phyloP scores from a whole-genome alignment of 116 monocot genomes.

The Thalassia testudinum region DNA sequence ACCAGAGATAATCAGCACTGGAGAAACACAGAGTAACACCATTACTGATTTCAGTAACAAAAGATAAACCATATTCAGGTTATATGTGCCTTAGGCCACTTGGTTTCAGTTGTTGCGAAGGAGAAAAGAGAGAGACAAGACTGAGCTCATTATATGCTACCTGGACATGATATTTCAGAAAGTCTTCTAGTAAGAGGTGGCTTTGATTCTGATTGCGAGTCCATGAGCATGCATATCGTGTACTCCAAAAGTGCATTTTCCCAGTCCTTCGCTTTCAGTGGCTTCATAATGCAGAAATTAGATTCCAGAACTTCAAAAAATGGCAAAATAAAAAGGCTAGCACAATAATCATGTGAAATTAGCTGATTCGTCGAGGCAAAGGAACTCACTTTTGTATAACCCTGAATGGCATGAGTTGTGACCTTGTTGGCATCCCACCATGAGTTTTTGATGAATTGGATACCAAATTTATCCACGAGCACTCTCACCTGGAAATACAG shows the following conservation, averaged over 20 bases:
- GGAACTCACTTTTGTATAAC: conserved; percentile 63
- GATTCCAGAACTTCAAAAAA: no score
- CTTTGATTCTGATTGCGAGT: conserved; percentile 39
- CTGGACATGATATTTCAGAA: conserved; percentile 69
- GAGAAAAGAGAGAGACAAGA: neutral
- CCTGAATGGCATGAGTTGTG: conserved; percentile 51
- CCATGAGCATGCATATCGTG: conserved; percentile 49
- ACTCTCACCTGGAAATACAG: conserved; percentile 43
- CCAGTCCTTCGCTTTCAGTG: conserved; percentile 73
- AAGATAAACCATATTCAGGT: neutral
- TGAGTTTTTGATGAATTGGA: conserved; percentile 36
- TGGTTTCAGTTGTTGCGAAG: neutral
- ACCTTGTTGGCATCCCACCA: conserved; percentile 73
- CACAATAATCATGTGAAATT: no score
- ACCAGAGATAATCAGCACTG: conserved; percentile 80
- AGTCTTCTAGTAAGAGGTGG: conserved; percentile 40
- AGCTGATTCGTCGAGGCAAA: no score
- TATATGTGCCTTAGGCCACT: neutral
- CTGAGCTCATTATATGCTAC: no score
- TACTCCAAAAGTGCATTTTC: conserved; percentile 74
- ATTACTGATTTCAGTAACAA: neutral
- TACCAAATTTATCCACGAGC: conserved; percentile 78
- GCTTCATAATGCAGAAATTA: no score
- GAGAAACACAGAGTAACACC: neutral
- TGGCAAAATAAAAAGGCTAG: no score